Conservation (phyloP, 2,329 filamentous ascomycete species). For the Coleophoma eucalyptorum region DNA sequence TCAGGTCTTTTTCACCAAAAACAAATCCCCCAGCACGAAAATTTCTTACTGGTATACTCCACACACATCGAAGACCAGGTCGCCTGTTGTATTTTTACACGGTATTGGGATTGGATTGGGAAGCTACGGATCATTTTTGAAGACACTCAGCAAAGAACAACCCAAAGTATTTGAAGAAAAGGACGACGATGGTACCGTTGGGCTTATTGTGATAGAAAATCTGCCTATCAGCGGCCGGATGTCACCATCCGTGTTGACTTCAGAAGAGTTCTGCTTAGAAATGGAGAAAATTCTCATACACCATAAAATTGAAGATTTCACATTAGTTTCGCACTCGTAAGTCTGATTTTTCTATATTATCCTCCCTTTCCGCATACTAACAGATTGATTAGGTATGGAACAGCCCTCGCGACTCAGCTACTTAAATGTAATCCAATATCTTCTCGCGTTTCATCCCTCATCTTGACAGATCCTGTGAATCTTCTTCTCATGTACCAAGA, state of each 20-base stretch:
- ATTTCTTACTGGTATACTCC: slow-evolving; percentile 56
- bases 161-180: slow-evolving; percentile 3
- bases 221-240: slow-evolving; percentile 52
- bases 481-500: slow-evolving; percentile 55
- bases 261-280: slow-evolving; percentile 43
- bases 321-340: slow-evolving; percentile 45
- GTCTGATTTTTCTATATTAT: background rate
- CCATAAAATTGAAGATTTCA: slow-evolving; percentile 45
- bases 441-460: slow-evolving; percentile 37
- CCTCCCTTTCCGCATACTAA: too few species aligned
- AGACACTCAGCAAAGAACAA: slow-evolving; percentile 34
- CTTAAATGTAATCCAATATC: slow-evolving; percentile 35
- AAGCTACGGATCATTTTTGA: slow-evolving; percentile 47
- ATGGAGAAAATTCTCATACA: slow-evolving; percentile 43
- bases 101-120: slow-evolving; percentile 55
- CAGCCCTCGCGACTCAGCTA: slow-evolving; percentile 48
- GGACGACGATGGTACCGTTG: slow-evolving; percentile 40
- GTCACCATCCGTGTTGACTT: slow-evolving; percentile 39
- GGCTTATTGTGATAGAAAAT: slow-evolving; percentile 51
- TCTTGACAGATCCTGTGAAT: slow-evolving; percentile 54
- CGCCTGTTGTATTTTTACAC: slow-evolving; percentile 56
- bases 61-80: slow-evolving; percentile 49
- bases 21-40: slow-evolving; percentile 36
- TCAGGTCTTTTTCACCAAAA: slow-evolving; percentile 35
- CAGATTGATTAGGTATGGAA: slow-evolving; percentile 28